A percentile compares a stretch with the other conserved stretches of the same genome.
These are phyloP conservation scores for Solanum bulbocastanum DNA, from an alignment of 257 asterid species.

Conservation along the genomic window DNA sequence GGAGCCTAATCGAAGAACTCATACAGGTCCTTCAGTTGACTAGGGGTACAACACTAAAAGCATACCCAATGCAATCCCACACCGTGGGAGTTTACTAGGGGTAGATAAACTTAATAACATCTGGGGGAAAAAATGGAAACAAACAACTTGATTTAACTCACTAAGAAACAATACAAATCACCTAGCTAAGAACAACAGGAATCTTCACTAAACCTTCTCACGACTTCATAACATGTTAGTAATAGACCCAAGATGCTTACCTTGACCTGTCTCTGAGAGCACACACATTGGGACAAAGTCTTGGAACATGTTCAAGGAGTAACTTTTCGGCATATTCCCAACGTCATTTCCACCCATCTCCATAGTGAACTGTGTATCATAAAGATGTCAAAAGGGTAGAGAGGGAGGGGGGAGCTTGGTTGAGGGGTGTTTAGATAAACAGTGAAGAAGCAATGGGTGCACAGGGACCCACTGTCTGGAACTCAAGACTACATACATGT, in stretches of 20 bases:
- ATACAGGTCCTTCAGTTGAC: neutral
- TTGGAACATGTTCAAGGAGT: slow-evolving; percentile 70
- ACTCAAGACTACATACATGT: neutral
- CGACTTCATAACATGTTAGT: neutral
- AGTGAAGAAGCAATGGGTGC: neutral
- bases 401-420: neutral
- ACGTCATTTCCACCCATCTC: slow-evolving; percentile 68
- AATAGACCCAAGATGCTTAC: slow-evolving; percentile 17
- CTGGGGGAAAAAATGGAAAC: neutral
- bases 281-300: slow-evolving; percentile 90
- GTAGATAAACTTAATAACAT: neutral
- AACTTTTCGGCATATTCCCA: slow-evolving; percentile 64
- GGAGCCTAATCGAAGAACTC: neutral
- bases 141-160: neutral
- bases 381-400: neutral
- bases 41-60: neutral
- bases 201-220: neutral
- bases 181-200: neutral
- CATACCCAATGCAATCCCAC: neutral
- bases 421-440: neutral
- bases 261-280: slow-evolving; percentile 68
- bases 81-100: neutral
- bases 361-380: slow-evolving; percentile 58
- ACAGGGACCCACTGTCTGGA: neutral
- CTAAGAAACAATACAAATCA: neutral